phyloP scores from a whole-genome alignment of 2,329 filamentous ascomycete species.

The Arthrobotrys pseudoclavata region DNA sequence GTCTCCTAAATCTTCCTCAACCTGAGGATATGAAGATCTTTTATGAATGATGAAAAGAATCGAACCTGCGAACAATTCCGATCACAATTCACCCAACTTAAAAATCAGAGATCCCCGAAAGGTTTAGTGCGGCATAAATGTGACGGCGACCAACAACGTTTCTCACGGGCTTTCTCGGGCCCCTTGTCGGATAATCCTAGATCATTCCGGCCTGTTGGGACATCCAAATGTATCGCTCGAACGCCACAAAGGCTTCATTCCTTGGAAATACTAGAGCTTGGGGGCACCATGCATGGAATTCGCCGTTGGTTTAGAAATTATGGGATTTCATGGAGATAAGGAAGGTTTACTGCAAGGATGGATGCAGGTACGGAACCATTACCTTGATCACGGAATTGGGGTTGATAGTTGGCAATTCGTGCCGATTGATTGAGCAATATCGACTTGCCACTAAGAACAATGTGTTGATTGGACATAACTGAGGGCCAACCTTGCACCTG shows the following conservation, averaged over 20 bases:
- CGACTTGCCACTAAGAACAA: not conserved
- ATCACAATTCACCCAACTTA: constrained; percentile 8
- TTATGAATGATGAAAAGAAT: not conserved
- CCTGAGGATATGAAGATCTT: not conserved
- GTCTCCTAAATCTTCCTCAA: constrained; percentile 16
- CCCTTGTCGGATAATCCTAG: constrained; percentile 21
- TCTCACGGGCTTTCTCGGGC: constrained; percentile 55
- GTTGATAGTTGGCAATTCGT: constrained; percentile 8
- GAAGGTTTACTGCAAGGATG: constrained; percentile 17
- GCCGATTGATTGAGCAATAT: not conserved
- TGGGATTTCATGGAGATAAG: constrained; percentile 33
- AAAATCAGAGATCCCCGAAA: constrained; percentile 43
- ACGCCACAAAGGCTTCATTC: constrained; percentile 43
- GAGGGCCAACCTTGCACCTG: no score
- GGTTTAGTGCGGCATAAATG: constrained; percentile 45
- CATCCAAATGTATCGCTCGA: constrained; percentile 13
- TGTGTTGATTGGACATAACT: constrained; percentile 1
- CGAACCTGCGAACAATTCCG: constrained; percentile 3
- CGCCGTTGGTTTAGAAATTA: constrained; percentile 30
- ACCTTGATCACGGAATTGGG: constrained; percentile 30
- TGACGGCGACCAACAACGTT: constrained; percentile 52
- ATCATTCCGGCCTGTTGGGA: constrained; percentile 31
- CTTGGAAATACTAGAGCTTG: constrained; percentile 15
- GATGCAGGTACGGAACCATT: constrained; percentile 47
- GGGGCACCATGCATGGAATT: constrained; percentile 33